Percentiles rank a stretch among this genome's conserved stretches.
These are phyloP conservation scores for Megacollybia marginata DNA, from an alignment of 768 basidiomycete genomes.

Conservation along the genomic window DNA sequence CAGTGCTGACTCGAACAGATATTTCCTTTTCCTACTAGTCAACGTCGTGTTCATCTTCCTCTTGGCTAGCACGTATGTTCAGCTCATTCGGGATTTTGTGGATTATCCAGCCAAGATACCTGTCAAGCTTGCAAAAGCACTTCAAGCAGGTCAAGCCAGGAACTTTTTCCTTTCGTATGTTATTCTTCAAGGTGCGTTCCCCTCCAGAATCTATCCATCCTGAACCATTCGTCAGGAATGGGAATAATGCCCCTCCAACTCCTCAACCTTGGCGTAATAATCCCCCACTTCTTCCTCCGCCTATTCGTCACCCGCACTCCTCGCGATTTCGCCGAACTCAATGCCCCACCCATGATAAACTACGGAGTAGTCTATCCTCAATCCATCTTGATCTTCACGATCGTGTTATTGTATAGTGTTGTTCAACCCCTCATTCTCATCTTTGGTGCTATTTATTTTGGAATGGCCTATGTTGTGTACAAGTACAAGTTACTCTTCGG, in stretches of 20 bases:
- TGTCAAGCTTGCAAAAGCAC: conserved; percentile 79
- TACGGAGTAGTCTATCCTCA: conserved; percentile 97
- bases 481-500: conserved; percentile 97
- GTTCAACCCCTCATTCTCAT: conserved; percentile 92
- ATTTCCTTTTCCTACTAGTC: conserved; percentile 86
- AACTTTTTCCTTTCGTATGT: conserved; percentile 85
- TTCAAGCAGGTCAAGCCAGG: conserved; percentile 72
- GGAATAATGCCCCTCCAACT: conserved; percentile 96
- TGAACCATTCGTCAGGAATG: conserved; percentile 40
- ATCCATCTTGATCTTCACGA: conserved; percentile 91
- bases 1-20: conserved; percentile 42
- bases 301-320: conserved; percentile 84
- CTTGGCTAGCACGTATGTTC: conserved; percentile 86
- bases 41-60: conserved; percentile 95
- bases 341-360: conserved; percentile 97
- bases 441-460: conserved; percentile 95
- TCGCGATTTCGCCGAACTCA: conserved; percentile 91
- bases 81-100: conserved; percentile 84
- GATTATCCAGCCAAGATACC: conserved; percentile 93
- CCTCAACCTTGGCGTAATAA: conserved; percentile 82
- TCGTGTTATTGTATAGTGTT: conserved; percentile 92
- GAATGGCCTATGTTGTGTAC: conserved; percentile 92
- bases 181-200: conserved; percentile 61
- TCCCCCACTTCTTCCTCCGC: conserved; percentile 70
- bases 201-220: neutral